phyloP scores from a whole-genome alignment of 805 yeast species.

The Candida argentea region DNA sequence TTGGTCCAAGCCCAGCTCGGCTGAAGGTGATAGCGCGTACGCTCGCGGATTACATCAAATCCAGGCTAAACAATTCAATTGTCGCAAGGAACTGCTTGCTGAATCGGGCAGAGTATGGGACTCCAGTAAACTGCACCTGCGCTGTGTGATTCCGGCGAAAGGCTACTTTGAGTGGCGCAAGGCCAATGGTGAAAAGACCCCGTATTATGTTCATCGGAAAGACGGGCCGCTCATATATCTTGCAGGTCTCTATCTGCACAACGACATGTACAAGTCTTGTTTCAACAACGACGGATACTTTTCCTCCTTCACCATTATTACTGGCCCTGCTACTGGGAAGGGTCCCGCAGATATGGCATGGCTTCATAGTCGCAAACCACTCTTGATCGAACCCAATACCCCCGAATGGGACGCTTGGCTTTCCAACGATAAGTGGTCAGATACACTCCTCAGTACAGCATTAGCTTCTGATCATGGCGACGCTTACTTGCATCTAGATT shows the following conservation, averaged over 20 bases:
- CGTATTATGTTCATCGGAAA: conserved; percentile 54
- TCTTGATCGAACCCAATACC: conserved; percentile 50
- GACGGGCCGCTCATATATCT: conserved; percentile 47
- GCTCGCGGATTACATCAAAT: conserved; percentile 22
- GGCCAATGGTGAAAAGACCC: conserved; percentile 35
- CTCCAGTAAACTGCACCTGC: conserved; percentile 28
- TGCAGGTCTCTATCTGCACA: conserved; percentile 41
- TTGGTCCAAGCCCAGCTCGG: conserved; percentile 44
- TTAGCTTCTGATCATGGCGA: conserved; percentile 25
- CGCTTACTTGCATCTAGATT: conserved; percentile 30
- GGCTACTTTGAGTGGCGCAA: conserved; percentile 84
- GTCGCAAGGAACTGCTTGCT: conserved; percentile 53
- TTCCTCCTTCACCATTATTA: conserved; percentile 57
- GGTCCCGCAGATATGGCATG: conserved; percentile 45
- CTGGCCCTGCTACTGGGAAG: conserved; percentile 46
- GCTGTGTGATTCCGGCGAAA: conserved; percentile 71
- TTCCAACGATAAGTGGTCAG: conserved; percentile 28
- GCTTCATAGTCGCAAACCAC: conserved; percentile 76
- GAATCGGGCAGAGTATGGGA: conserved; percentile 50
- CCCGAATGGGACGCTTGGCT: conserved; percentile 60
- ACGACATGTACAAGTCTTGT: conserved; percentile 15
- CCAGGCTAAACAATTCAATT: conserved; percentile 56
- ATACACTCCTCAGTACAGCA: conserved; percentile 24
- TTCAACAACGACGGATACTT: conserved; percentile 13
- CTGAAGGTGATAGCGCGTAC: conserved; percentile 11